A percentile compares a stretch with the other conserved stretches of the same genome.
Conservation (phyloP, 169 alveolate genomes). For the Plasmodium berghei region DNA sequence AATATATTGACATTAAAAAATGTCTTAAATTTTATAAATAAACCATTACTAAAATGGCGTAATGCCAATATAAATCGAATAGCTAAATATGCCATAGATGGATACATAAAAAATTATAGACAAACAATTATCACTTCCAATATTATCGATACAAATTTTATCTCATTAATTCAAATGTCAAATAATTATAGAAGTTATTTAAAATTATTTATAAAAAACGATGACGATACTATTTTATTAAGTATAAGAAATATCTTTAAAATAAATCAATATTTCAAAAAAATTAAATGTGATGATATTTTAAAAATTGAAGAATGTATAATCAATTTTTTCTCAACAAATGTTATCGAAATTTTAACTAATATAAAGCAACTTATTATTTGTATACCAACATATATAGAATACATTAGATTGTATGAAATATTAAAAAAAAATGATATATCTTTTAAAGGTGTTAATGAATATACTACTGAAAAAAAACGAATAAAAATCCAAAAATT, state of each 20-base stretch:
- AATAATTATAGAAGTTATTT: slow-evolving; percentile 40
- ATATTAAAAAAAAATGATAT: slow-evolving; percentile 69
- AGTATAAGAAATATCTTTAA: slow-evolving; percentile 24
- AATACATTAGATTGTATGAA: slow-evolving; percentile 45
- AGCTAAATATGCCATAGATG: slow-evolving; percentile 63
- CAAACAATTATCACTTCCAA: slow-evolving; percentile 69
- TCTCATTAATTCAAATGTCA: slow-evolving; percentile 42
- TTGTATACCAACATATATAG: slow-evolving; percentile 71
- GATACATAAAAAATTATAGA: slow-evolving; percentile 65
- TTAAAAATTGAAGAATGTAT: slow-evolving; percentile 64
- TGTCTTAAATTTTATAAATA: slow-evolving; percentile 63
- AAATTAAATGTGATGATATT: slow-evolving; percentile 46
- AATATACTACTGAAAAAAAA: slow-evolving; percentile 71
- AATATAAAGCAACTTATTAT: slow-evolving; percentile 60
- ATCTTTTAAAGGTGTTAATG: slow-evolving; percentile 69
- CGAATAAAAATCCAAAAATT: slow-evolving; percentile 37
- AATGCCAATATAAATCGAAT: slow-evolving; percentile 63
- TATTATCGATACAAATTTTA: slow-evolving; percentile 55
- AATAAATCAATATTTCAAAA: slow-evolving; percentile 60
- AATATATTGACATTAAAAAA: slow-evolving; percentile 80
- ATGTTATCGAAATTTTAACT: slow-evolving; percentile 47
- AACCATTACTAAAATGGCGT: slow-evolving; percentile 71
- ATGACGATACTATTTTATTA: slow-evolving; percentile 24
- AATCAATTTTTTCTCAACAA: slow-evolving; percentile 39
- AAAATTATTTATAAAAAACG: slow-evolving; percentile 45